phyloP scores from a whole-genome alignment of 495 filamentous ascomycete genomes.

The Xylaria flabelliformis region DNA sequence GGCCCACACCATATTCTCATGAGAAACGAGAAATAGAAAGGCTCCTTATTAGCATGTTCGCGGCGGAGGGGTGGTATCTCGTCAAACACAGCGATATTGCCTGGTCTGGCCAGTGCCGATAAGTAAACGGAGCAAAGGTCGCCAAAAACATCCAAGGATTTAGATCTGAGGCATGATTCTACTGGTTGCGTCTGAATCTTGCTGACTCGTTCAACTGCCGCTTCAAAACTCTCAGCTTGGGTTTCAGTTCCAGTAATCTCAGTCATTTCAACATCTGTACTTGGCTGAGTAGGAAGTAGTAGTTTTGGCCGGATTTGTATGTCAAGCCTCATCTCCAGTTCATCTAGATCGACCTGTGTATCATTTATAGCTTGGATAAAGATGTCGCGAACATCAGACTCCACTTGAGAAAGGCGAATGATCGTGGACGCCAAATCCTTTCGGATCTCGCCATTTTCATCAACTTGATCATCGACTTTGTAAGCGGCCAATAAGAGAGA shows the following conservation, averaged over 20 bases:
- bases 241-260: conserved; percentile 41
- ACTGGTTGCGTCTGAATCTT: conserved; percentile 48
- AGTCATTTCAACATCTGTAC: conserved; percentile 62
- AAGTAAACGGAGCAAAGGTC: conserved; percentile 70
- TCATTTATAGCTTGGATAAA: conserved; percentile 66
- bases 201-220: conserved; percentile 36
- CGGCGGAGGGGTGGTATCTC: conserved; percentile 64
- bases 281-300: conserved; percentile 39
- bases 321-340: conserved; percentile 73
- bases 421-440: conserved; percentile 68
- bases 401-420: conserved; percentile 63
- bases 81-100: conserved; percentile 62
- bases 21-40: conserved; percentile 79
- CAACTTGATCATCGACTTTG: conserved; percentile 54
- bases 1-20: conserved; percentile 74
- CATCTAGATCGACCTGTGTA: conserved; percentile 67
- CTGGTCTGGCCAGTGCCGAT: conserved; percentile 56
- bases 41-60: conserved; percentile 59
- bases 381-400: conserved; percentile 59
- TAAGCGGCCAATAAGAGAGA: conserved; percentile 65
- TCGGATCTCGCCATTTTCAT: conserved; percentile 59
- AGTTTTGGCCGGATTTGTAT: conserved; percentile 62
- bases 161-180: conserved; percentile 56
- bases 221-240: conserved; percentile 34
- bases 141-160: conserved; percentile 52